These are phyloP conservation scores for Pachysandra terminalis DNA, from an alignment of 164 flowering plant genomes.

Conservation along the genomic window DNA sequence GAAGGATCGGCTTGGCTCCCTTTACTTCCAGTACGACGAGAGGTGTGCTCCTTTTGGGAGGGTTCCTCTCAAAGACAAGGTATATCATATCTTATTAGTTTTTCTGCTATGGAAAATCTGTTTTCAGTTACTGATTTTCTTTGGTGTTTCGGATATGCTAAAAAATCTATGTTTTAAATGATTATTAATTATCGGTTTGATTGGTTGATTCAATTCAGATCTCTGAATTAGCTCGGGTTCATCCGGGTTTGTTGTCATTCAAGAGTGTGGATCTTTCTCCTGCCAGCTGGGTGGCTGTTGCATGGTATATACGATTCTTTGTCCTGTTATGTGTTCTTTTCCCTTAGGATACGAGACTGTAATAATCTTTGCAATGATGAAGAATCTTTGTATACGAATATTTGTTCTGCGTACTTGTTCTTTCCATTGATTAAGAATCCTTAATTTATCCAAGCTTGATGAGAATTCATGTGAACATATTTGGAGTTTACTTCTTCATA, in stretches of 20 bases:
- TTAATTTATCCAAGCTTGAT: not conserved
- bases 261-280: conserved; percentile 61
- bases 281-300: conserved; percentile 79
- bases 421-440: not conserved
- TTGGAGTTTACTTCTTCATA: not conserved
- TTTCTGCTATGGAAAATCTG: not conserved
- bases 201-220: conserved; percentile 28
- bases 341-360: no score
- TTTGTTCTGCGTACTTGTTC: not conserved
- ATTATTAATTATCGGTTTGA: not conserved
- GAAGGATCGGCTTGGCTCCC: conserved; percentile 42
- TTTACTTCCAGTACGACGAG: conserved; percentile 49
- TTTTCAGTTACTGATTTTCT: not conserved
- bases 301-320: conserved; percentile 37
- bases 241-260: conserved; percentile 46
- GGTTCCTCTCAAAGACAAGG: conserved; percentile 55
- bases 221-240: conserved; percentile 28
- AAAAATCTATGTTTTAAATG: not conserved
- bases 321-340: not conserved
- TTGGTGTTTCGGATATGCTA: not conserved
- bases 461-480: no score
- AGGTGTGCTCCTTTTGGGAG: conserved; percentile 40
- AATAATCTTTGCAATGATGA: not conserved
- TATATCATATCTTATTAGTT: not conserved
- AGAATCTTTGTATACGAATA: not conserved